These are phyloP conservation scores for Aspergillus ruber DNA, from an alignment of 2,329 filamentous ascomycete species.

Conservation along the genomic window DNA sequence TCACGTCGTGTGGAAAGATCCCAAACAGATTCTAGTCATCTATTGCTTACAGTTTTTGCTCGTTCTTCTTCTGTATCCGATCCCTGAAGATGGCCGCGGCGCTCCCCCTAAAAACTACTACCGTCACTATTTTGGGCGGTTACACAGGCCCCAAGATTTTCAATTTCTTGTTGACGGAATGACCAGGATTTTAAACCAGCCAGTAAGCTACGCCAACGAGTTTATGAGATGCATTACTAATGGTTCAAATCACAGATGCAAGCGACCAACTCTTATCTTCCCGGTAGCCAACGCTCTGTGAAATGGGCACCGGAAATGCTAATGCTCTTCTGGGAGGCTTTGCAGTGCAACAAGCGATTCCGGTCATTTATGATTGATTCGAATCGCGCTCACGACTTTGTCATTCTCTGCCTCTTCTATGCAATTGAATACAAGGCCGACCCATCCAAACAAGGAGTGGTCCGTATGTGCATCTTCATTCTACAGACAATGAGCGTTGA, in stretches of 20 bases:
- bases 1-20: conserved; percentile 82
- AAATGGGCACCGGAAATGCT: conserved; percentile 93
- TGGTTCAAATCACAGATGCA: conserved; percentile 52
- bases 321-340: conserved; percentile 94
- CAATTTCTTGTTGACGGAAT: conserved; percentile 96
- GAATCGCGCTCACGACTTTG: conserved; percentile 84
- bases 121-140: conserved; percentile 79
- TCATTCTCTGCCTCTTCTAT: conserved; percentile 85
- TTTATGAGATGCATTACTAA: conserved; percentile 3
- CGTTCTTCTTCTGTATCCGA: conserved; percentile 75
- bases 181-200: conserved; percentile 85
- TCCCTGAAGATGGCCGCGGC: conserved; percentile 66
- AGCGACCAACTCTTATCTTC: conserved; percentile 79
- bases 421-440: conserved; percentile 84
- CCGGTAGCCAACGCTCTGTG: conserved; percentile 70
- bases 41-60: conserved; percentile 90
- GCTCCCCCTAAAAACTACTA: conserved; percentile 79
- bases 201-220: conserved; percentile 38
- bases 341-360: conserved; percentile 97
- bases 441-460: conserved; percentile 78
- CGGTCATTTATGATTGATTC: conserved; percentile 96
- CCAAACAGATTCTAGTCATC: conserved; percentile 82
- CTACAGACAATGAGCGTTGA: conserved; percentile 93
- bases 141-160: conserved; percentile 93
- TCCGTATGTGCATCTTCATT: conserved; percentile 96